phyloP scores from a whole-genome alignment of 2,329 filamentous ascomycete genomes.

The Xylariaceae sp. region DNA sequence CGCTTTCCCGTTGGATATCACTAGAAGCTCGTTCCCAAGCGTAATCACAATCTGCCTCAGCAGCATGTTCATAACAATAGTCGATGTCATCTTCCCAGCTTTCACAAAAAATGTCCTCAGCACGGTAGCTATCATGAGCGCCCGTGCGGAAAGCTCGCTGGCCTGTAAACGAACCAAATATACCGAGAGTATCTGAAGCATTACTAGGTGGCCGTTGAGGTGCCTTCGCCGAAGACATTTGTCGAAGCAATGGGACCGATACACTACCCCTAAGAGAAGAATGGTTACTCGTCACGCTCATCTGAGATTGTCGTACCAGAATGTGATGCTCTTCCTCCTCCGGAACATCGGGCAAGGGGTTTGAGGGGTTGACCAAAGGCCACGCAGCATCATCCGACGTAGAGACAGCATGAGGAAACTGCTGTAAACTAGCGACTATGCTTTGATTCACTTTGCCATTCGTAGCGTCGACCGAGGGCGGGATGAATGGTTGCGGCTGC shows the following conservation, averaged over 20 bases:
- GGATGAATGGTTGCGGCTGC: constrained; percentile 46
- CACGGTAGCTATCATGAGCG: constrained; percentile 28
- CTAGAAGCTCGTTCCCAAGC: constrained; percentile 64
- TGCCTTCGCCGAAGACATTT: constrained; percentile 42
- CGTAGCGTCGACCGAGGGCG: constrained; percentile 14
- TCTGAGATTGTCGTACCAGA: constrained; percentile 42
- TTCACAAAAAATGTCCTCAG: constrained; percentile 42
- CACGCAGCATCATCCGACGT: constrained; percentile 48
- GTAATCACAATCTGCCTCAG: constrained; percentile 68
- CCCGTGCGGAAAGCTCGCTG: constrained; percentile 39
- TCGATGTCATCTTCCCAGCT: constrained; percentile 73
- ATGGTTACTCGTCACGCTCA: constrained; percentile 50
- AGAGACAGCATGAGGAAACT: constrained; percentile 45
- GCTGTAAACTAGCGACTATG: constrained; percentile 2
- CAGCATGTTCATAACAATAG: constrained; percentile 71
- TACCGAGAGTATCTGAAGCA: constrained; percentile 56
- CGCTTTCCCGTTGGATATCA: constrained; percentile 45
- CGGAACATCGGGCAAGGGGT: constrained; percentile 59
- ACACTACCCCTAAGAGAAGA: constrained; percentile 58
- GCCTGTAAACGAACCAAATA: constrained; percentile 43
- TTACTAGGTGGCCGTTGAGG: constrained; percentile 46
- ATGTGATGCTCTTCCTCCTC: constrained; percentile 62
- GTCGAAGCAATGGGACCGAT: constrained; percentile 58
- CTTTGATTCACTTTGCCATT: constrained; percentile 8
- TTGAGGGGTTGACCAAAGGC: constrained; percentile 46